These are phyloP conservation scores for Smithsoniella earleae DNA, from an alignment of 163 green algal species.

Conservation along the genomic window DNA sequence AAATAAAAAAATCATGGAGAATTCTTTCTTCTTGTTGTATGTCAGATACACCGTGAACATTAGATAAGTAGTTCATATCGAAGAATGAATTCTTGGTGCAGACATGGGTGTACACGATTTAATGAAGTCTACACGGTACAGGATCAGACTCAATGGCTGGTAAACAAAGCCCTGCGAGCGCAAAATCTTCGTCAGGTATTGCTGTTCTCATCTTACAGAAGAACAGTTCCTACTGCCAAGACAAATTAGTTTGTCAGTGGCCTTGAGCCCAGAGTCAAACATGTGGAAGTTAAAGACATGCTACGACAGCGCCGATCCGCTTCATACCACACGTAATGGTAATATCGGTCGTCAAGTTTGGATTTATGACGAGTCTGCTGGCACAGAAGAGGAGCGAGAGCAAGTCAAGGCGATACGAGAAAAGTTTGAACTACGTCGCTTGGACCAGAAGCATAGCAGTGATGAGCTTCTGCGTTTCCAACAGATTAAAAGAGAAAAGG, in stretches of 20 bases:
- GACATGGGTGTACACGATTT: too few relatives aligned
- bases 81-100: too few relatives aligned
- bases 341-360: slow-evolving; percentile 75
- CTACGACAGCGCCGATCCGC: slow-evolving; percentile 38
- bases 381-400: slow-evolving; percentile 55
- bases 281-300: slow-evolving; percentile 39
- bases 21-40: too few relatives aligned
- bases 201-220: too few relatives aligned
- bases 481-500: slow-evolving; percentile 32
- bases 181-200: too few relatives aligned
- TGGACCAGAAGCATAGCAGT: slow-evolving; percentile 55
- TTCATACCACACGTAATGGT: slow-evolving; percentile 57
- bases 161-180: neutral
- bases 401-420: slow-evolving; percentile 54
- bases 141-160: neutral
- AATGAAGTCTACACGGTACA: too few relatives aligned
- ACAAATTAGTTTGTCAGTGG: neutral
- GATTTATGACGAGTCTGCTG: slow-evolving; percentile 63
- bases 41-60: too few relatives aligned
- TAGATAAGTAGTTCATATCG: too few relatives aligned
- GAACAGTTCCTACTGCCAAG: neutral
- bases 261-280: neutral
- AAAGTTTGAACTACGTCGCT: slow-evolving; percentile 53
- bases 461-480: slow-evolving; percentile 82
- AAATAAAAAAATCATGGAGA: too few relatives aligned